Conservation (phyloP, 2,329 filamentous ascomycete species). For the Septoria linicola region DNA sequence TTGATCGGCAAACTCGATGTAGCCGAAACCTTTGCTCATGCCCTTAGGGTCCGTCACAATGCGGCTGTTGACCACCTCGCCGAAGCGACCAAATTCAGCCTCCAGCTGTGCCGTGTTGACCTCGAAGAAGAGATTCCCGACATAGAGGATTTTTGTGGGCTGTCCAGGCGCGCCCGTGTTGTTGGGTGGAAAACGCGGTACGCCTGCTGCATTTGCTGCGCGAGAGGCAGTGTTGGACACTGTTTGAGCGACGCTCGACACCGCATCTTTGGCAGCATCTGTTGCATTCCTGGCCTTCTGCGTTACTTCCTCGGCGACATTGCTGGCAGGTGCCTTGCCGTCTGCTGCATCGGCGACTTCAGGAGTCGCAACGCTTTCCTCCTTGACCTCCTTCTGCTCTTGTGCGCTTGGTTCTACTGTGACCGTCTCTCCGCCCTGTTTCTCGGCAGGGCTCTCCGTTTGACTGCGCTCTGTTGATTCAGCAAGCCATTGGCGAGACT, state of each 20-base stretch:
- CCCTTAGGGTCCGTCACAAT: constrained; percentile 63
- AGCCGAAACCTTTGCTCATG: constrained; percentile 70
- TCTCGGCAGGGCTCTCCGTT: constrained; percentile 27
- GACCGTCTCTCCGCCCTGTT: constrained; percentile 40
- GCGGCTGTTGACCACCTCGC: constrained; percentile 53
- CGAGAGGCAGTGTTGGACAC: constrained; percentile 11
- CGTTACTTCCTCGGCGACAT: constrained; percentile 22
- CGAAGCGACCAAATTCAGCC: constrained; percentile 60
- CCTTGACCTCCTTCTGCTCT: constrained; percentile 33
- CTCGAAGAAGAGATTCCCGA: constrained; percentile 71
- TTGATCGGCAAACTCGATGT: constrained; percentile 58
- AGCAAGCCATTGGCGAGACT: constrained; percentile 39
- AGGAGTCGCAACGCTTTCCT: constrained; percentile 27
- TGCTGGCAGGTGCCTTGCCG: constrained; percentile 16
- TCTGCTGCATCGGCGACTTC: constrained; percentile 31
- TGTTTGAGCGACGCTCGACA: constrained; percentile 17
- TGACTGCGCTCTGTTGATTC: constrained; percentile 42
- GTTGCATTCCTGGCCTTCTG: constrained; percentile 27
- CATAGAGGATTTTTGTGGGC: constrained; percentile 54
- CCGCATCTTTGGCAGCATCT: constrained; percentile 19
- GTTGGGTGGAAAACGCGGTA: neutral
- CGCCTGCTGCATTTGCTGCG: constrained; percentile 10
- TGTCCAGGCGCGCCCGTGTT: neutral
- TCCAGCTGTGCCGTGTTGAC: constrained; percentile 61
- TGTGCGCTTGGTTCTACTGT: constrained; percentile 34